phyloP scores from a whole-genome alignment of 2,329 filamentous ascomycete genomes.

The Botrytis fabae region DNA sequence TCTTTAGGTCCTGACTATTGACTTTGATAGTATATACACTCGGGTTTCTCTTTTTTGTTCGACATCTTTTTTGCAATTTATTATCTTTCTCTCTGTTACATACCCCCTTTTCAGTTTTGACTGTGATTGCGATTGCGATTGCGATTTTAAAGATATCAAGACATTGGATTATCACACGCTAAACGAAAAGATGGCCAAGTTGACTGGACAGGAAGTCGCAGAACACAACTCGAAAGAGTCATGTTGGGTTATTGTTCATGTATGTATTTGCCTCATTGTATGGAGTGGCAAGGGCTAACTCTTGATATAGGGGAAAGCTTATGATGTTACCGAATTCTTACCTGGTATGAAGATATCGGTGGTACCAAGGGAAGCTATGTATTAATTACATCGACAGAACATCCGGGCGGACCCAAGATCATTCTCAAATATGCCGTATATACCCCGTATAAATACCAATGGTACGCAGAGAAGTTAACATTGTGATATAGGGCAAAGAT shows the following conservation, averaged over 20 bases:
- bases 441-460: not conserved
- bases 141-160: not conserved
- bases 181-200: conserved; percentile 33
- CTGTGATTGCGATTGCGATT: not conserved
- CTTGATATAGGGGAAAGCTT: conserved; percentile 66
- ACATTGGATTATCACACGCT: not conserved
- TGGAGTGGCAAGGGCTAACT: conserved; percentile 25
- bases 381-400: conserved; percentile 53
- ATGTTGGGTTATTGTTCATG: conserved; percentile 90
- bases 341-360: conserved; percentile 53
- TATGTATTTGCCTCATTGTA: conserved; percentile 38
- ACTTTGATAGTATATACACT: conserved; percentile 10
- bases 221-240: conserved; percentile 79
- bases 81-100: not conserved
- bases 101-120: not conserved
- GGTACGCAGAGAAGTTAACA: not conserved
- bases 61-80: not conserved
- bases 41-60: not conserved
- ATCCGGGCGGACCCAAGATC: conserved; percentile 86
- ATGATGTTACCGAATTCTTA: conserved; percentile 89
- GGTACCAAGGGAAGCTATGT: not conserved
- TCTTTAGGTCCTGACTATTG: not conserved
- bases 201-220: conserved; percentile 59
- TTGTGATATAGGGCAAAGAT: conserved; percentile 67
- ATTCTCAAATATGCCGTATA: conserved; percentile 88